phyloP scores from a whole-genome alignment of 2,329 filamentous ascomycete genomes.

The Atkinsonella texensis region DNA sequence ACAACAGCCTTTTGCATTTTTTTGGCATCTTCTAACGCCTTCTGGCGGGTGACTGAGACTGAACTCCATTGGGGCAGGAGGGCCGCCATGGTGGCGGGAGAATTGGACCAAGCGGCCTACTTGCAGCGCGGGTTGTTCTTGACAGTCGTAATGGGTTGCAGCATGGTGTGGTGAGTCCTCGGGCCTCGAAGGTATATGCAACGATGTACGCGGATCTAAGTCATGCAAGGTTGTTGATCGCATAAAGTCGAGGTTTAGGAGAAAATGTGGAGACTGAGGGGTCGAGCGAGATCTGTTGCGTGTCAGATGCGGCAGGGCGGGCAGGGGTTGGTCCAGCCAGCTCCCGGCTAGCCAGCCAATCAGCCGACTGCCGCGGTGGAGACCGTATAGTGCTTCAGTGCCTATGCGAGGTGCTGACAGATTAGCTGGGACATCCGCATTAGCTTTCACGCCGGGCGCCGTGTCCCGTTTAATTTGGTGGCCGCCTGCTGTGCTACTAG shows the following conservation, averaged over 20 bases:
- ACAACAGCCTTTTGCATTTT: slow-evolving; percentile 55
- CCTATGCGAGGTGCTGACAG: background rate
- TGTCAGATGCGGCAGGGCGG: background rate
- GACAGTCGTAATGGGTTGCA: background rate
- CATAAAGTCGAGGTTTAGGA: background rate
- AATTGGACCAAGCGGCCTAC: background rate
- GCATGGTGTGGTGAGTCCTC: background rate
- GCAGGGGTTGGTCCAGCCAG: background rate
- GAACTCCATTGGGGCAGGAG: slow-evolving; percentile 31
- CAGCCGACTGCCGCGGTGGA: background rate
- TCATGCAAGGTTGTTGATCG: background rate
- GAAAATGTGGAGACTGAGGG: background rate
- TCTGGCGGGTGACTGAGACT: slow-evolving; percentile 38
- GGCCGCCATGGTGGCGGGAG: slow-evolving; percentile 24
- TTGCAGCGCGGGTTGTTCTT: background rate
- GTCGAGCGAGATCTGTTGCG: background rate
- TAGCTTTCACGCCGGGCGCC: too few species aligned
- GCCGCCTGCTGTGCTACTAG: too few species aligned
- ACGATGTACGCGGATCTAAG: background rate
- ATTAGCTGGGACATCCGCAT: background rate
- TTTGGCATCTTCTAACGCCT: slow-evolving; percentile 56
- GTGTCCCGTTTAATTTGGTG: too few species aligned
- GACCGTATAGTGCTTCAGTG: too few species aligned
- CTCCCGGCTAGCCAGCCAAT: too few species aligned
- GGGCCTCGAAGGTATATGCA: background rate